Base-by-base conservation (phyloP, 1,284 basidiomycete species). In the Boletellus dicymbophilus region DNA sequence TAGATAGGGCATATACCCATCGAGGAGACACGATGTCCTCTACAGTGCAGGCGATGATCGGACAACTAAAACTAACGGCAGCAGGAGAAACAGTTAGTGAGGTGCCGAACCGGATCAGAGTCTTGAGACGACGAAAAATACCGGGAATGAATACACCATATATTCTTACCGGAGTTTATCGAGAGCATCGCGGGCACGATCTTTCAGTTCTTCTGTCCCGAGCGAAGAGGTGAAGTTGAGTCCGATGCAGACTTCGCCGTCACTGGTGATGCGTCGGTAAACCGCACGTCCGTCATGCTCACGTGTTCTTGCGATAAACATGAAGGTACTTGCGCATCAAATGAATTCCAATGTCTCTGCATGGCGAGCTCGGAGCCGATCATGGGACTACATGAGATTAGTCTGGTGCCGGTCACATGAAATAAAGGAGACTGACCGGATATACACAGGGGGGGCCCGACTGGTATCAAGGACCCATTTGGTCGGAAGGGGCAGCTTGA, bases 11-110 rank as follows among this genome's bases (percentile, higher is more conserved):
- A 27, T 63, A 60, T 13, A 60, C 40, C 58, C 52, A 63, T 42
- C 41, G 46, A 16, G 53, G 58, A 23, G 56, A 53, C 4, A 15
- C 23, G 20, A 25, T 12, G 8, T 49, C 50, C 23, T 63, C 56
- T 38, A 51, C 22, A 1, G 50, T 54, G 37, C 58, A 61, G 1
- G 61, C 48, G 12, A 63, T 52, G 37, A 58, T 44, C 4, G 58
- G 58, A 39, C 48, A 60, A n/a, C 61, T 44, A 31, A 63, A 60
- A 8, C 61, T 63, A n/a, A n/a, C n/a, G n/a, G n/a, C n/a, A n/a
- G n/a, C n/a, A n/a, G n/a, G n/a, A n/a, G n/a, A n/a, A n/a, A n/a
- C n/a, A n/a, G n/a, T n/a, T n/a, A n/a, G n/a, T n/a, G n/a, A n/a
- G n/a, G n/a, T n/a, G n/a, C n/a, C n/a, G n/a, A n/a, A n/a, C n/a